These are phyloP conservation scores for Colletotrichum neosansevieriae DNA, from an alignment of 2,329 filamentous ascomycete species.

Conservation along the genomic window DNA sequence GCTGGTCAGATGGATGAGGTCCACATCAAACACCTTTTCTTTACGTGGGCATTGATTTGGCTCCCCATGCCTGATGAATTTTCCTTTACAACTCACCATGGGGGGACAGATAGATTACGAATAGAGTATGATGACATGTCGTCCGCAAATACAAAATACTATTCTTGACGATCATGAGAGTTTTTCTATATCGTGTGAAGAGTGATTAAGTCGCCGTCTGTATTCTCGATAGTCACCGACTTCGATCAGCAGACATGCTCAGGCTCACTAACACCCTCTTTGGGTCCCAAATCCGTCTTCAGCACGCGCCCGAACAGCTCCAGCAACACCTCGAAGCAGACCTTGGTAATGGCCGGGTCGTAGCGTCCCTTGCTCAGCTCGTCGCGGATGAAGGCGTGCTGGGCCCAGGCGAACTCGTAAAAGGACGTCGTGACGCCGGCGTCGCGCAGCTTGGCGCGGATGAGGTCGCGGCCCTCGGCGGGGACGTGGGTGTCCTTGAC, in stretches of 20 bases:
- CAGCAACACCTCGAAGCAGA: slow-evolving; percentile 91
- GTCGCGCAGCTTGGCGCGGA: slow-evolving; percentile 84
- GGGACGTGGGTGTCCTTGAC: slow-evolving; percentile 93
- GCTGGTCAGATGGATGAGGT: slow-evolving; percentile 16
- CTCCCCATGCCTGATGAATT: slow-evolving; percentile 37
- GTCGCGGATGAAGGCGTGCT: slow-evolving; percentile 94
- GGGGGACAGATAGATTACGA: slow-evolving; percentile 35
- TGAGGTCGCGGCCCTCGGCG: slow-evolving; percentile 83
- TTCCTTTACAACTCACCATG: slow-evolving; percentile 25
- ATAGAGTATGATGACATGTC: slow-evolving; percentile 40
- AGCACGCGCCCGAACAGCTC: slow-evolving; percentile 86
- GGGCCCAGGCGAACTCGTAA: slow-evolving; percentile 92
- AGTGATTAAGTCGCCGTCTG: too few species aligned
- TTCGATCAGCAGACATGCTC: slow-evolving; percentile 77
- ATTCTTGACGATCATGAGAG: slow-evolving; percentile 29
- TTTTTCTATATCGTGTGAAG: too few species aligned
- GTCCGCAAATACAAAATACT: slow-evolving; percentile 41
- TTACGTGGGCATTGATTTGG: slow-evolving; percentile 37
- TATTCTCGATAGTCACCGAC: too few species aligned
- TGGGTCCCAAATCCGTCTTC: slow-evolving; percentile 81
- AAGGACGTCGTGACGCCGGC: slow-evolving; percentile 81
- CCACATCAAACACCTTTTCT: slow-evolving; percentile 8
- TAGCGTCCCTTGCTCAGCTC: slow-evolving; percentile 95
- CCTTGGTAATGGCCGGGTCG: slow-evolving; percentile 85
- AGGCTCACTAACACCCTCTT: slow-evolving; percentile 71